Conservation (phyloP, 352 stramenopile genomes). For the Globisporangium carolinianum region DNA sequence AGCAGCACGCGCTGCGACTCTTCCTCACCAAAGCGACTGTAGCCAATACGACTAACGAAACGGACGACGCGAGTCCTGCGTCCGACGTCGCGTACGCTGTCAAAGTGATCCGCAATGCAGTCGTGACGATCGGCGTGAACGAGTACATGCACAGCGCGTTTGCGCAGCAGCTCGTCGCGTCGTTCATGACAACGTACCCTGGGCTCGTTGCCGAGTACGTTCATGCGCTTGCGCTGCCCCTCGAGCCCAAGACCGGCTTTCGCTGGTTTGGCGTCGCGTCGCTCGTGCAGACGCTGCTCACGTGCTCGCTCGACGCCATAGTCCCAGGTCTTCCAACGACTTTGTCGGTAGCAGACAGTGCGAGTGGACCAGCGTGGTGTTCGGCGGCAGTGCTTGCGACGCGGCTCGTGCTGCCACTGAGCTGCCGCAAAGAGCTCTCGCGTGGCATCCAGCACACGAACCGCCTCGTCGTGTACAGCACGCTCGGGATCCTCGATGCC, state of each 20-base stretch:
- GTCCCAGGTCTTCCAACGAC: slow-evolving; percentile 15
- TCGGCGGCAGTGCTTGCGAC: slow-evolving; percentile 43
- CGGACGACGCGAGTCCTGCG: slow-evolving; percentile 16
- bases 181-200: slow-evolving; percentile 58
- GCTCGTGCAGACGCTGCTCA: slow-evolving; percentile 62
- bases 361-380: slow-evolving; percentile 26
- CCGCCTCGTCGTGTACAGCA: slow-evolving; percentile 68
- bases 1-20: slow-evolving; percentile 30
- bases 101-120: slow-evolving; percentile 58
- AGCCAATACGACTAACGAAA: not conserved
- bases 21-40: slow-evolving; percentile 36
- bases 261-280: slow-evolving; percentile 76
- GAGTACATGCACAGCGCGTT: slow-evolving; percentile 43
- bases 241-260: slow-evolving; percentile 69
- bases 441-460: slow-evolving; percentile 73
- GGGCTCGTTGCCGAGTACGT: slow-evolving; percentile 58
- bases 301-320: slow-evolving; percentile 36
- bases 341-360: not conserved
- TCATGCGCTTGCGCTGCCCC: slow-evolving; percentile 38
- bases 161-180: slow-evolving; percentile 45
- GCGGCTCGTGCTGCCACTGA: slow-evolving; percentile 60
- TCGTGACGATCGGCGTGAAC: slow-evolving; percentile 61
- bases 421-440: slow-evolving; percentile 73
- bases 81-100: slow-evolving; percentile 41
- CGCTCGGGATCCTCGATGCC: slow-evolving; percentile 58